Base-by-base conservation (phyloP, 164 flowering plant genomes). In the Annona squamosa region DNA sequence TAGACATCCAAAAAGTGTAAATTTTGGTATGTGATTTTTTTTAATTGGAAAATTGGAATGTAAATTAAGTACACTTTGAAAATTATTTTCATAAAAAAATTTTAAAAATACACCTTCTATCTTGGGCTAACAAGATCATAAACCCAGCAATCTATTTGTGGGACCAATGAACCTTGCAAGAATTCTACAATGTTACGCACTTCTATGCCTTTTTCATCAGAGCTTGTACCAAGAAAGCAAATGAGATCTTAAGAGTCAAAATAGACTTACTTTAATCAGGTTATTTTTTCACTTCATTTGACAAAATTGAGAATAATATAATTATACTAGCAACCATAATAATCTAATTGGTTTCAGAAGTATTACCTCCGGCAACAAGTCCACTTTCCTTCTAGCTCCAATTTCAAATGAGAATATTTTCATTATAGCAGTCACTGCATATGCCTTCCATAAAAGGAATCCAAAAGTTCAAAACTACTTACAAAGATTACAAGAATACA, bases 391-490 rank as follows among this genome's bases (percentile, higher is more conserved):
- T 77, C 98, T 92, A 74, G 92, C 90, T 72, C 91, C 90, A 77
- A 86, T 89, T 79, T 96, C 99, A 85, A 91, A 90, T 57, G 98
- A 89, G 80, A 84, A 89, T 71, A 96, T 78, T 78, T 96, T 96
- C 97, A 88, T 87, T 46, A 92, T 87, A n/a, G 98, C 98, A 70
- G 99, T 88, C 68, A 93, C 82, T 73, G 99, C 98, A 87, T 96
- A 93, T 56, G 88, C 97, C 99, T 96, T 84, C 82, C 83, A 71
- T 77, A 75, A 68, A 12, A 61, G 73, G 67, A 43, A 37, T 26
- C 68, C 57, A 63, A 67, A 65, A 74, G 65, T 46, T 0, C 77
- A 16, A 69, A 74, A 19, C 65, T 48, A 26, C 62, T 44, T n/a
- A 41, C 37, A 41, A 75, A 19, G 9, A 2, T 67, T 3, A 67